These are phyloP conservation scores for Epichloe scottii DNA, from an alignment of 2,329 filamentous ascomycete genomes.

Conservation along the genomic window DNA sequence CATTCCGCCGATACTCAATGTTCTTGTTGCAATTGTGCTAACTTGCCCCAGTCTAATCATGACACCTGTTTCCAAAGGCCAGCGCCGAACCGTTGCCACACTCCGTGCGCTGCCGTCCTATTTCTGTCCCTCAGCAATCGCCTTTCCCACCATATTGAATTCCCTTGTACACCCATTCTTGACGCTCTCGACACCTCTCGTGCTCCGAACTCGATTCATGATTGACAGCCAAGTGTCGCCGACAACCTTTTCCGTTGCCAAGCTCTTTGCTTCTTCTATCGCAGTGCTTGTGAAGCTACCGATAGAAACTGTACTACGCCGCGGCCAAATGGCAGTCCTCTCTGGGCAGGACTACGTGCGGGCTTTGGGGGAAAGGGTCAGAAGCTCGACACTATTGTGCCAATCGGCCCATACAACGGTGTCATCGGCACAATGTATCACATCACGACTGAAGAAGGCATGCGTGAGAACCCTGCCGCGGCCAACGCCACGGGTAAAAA, in stretches of 20 bases:
- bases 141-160: slow-evolving; percentile 78
- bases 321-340: slow-evolving; percentile 70
- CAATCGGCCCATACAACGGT: slow-evolving; percentile 71
- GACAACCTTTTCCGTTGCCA: slow-evolving; percentile 66
- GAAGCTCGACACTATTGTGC: slow-evolving; percentile 60
- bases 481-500: slow-evolving; percentile 20
- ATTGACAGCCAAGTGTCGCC: slow-evolving; percentile 76
- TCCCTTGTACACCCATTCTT: slow-evolving; percentile 74
- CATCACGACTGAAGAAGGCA: slow-evolving; percentile 74
- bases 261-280: slow-evolving; percentile 66
- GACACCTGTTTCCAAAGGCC: slow-evolving; percentile 61
- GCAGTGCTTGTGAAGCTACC: slow-evolving; percentile 83
- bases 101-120: slow-evolving; percentile 70
- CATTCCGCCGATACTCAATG: background rate
- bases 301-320: slow-evolving; percentile 78
- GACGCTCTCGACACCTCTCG: slow-evolving; percentile 68
- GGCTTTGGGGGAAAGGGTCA: slow-evolving; percentile 32
- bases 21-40: background rate
- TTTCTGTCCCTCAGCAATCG: slow-evolving; percentile 54
- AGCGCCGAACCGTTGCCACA: slow-evolving; percentile 66
- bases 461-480: slow-evolving; percentile 29
- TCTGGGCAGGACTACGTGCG: slow-evolving; percentile 38
- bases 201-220: slow-evolving; percentile 72
- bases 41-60: slow-evolving; percentile 54
- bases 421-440: slow-evolving; percentile 83